Evolutionary conservation across 2,329 filamentous ascomycete genomes (phyloP).

Genomic region (Colletotrichum neosansevieriae): DNA sequence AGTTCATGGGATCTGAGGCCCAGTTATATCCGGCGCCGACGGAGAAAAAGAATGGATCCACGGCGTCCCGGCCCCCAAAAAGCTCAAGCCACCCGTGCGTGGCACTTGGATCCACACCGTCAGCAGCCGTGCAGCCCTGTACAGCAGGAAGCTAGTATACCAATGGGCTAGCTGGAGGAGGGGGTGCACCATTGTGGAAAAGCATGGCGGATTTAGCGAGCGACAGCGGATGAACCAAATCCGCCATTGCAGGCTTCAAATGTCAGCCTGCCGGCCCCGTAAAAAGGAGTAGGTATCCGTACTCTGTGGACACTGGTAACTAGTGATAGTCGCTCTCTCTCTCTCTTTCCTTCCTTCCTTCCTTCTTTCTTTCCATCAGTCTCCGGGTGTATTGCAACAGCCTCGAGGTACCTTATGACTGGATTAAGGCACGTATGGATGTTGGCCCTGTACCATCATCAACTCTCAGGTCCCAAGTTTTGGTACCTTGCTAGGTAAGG

Average conservation of each 20-base stretch:
- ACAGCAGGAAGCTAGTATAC: constrained; percentile 15
- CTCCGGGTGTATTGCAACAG: too few species aligned
- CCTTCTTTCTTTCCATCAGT: too few species aligned
- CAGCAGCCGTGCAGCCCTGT: constrained; percentile 38
- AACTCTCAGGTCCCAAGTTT: too few species aligned
- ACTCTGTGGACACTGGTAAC: too few species aligned
- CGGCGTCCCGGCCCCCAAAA: constrained; percentile 16
- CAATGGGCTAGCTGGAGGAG: background rate
- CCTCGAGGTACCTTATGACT: too few species aligned
- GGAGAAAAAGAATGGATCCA: background rate
- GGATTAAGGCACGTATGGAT: too few species aligned
- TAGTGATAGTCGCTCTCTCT: too few species aligned
- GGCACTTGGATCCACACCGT: constrained; percentile 8
- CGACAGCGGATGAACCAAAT: constrained; percentile 12
- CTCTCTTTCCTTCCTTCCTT: too few species aligned
- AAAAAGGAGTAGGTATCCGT: too few species aligned
- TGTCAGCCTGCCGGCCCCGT: background rate
- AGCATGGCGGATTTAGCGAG: constrained; percentile 8
- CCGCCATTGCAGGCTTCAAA: too few species aligned
- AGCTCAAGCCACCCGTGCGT: constrained; percentile 14
- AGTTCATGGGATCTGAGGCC: background rate
- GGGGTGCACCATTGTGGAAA: background rate
- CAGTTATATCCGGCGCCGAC: background rate
- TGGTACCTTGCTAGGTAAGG: too few species aligned
- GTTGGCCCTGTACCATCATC: too few species aligned